Evolutionary conservation across 257 asterid genomes (phyloP).

Genomic region (Salvia splendens): DNA sequence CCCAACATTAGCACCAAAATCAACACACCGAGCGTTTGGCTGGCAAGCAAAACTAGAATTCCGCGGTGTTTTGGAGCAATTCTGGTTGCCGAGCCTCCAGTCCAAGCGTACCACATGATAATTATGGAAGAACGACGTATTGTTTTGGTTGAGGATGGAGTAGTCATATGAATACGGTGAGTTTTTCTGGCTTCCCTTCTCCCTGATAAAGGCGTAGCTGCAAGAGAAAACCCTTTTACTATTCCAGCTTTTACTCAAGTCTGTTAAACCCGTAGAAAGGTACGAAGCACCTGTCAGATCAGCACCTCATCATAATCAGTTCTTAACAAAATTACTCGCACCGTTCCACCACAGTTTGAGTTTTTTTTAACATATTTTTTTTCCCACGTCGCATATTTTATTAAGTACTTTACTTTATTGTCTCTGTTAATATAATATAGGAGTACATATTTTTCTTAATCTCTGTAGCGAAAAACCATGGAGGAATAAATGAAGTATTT

Average conservation of each 20-base stretch:
- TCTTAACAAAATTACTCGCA: too few species aligned
- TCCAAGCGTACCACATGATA: conserved; percentile 4
- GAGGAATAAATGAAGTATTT: too few species aligned
- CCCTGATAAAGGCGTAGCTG: conserved; percentile 25
- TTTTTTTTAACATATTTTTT: too few species aligned
- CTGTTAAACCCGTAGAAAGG: neutral
- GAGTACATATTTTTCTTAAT: too few species aligned
- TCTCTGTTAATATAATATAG: too few species aligned
- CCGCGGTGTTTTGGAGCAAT: conserved; percentile 8
- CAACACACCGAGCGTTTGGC: neutral
- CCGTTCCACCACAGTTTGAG: too few species aligned
- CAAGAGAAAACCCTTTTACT: conserved; percentile 4
- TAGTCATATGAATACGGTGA: neutral
- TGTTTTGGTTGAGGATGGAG: neutral
- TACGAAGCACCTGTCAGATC: neutral
- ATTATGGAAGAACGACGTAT: neutral
- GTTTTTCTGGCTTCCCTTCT: neutral
- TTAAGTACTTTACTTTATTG: too few species aligned
- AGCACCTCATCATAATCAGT: too few species aligned
- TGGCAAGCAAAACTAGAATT: conserved; percentile 19
- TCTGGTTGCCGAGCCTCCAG: conserved; percentile 23
- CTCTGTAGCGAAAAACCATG: too few species aligned
- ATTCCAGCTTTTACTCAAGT: neutral
- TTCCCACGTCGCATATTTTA: too few species aligned
- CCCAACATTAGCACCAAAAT: too few species aligned